phyloP scores from a whole-genome alignment of 371 early-diverging fungal species.

The Rhizoclosmatium hyalinum region DNA sequence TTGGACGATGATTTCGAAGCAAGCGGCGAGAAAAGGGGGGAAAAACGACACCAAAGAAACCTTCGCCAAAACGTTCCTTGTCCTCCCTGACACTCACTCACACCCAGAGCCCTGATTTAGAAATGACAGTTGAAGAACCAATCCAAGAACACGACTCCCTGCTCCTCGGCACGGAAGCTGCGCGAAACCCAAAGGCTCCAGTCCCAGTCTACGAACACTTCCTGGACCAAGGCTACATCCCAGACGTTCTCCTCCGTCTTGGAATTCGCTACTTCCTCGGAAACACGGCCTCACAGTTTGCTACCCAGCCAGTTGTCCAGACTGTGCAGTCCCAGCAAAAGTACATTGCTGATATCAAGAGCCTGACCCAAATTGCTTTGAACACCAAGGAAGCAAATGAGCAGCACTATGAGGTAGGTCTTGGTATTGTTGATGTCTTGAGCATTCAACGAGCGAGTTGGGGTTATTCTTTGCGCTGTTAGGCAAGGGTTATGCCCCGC shows the following conservation, averaged over 20 bases:
- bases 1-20: no score
- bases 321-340: background rate
- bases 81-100: no score
- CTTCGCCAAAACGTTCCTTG: no score
- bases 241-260: slow-evolving; percentile 21
- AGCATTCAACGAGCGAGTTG: no score
- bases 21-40: no score
- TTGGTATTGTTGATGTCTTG: background rate
- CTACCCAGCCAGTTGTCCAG: background rate
- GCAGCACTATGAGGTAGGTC: slow-evolving; percentile 52
- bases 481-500: background rate
- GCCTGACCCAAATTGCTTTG: slow-evolving; percentile 47
- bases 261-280: slow-evolving; percentile 12
- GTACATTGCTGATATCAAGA: slow-evolving; percentile 19
- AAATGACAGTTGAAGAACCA: background rate
- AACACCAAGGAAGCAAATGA: slow-evolving; percentile 69
- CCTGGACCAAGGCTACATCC: slow-evolving; percentile 20
- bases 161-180: background rate
- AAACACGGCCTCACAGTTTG: background rate
- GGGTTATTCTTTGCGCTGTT: no score
- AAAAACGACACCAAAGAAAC: no score
- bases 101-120: no score
- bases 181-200: background rate
- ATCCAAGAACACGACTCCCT: background rate
- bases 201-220: slow-evolving; percentile 23